These are phyloP conservation scores for Verbascum thapsus DNA, from an alignment of 257 asterid species.

Conservation along the genomic window DNA sequence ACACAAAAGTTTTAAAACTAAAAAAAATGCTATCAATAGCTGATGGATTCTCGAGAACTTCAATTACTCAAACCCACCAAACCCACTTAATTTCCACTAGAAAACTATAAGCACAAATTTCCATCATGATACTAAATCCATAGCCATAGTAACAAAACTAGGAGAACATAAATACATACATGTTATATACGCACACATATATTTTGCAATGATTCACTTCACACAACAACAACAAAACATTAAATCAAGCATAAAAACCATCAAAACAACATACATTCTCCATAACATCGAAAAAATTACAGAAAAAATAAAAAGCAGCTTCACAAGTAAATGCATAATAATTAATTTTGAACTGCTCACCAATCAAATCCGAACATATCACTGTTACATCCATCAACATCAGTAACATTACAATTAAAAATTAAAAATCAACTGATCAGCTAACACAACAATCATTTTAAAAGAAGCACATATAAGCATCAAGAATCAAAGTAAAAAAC, in stretches of 20 bases:
- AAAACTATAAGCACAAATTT: constrained; percentile 16
- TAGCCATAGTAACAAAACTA: constrained; percentile 18
- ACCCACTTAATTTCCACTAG: constrained; percentile 4
- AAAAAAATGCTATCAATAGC: background rate
- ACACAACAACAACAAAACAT: constrained; percentile 7
- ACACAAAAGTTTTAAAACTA: background rate
- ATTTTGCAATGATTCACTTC: constrained; percentile 21
- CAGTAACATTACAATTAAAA: background rate
- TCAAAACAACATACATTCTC: constrained; percentile 32
- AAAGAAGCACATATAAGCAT: constrained; percentile 25
- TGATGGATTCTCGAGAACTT: background rate
- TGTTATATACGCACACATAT: no score
- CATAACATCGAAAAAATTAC: no score
- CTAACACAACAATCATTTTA: constrained; percentile 12
- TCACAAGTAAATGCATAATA: constrained; percentile 17
- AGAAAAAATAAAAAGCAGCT: constrained; percentile 14
- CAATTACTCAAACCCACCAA: constrained; percentile 10
- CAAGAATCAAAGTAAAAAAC: constrained; percentile 22
- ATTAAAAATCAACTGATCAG: constrained; percentile 18
- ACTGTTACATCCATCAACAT: constrained; percentile 28
- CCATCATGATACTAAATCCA: background rate
- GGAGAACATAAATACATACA: background rate
- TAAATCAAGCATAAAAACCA: background rate
- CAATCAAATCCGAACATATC: constrained; percentile 20
- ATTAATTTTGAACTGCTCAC: constrained; percentile 18